A percentile compares a stretch with the other conserved stretches of the same genome.
phyloP scores from a whole-genome alignment of 352 stramenopile genomes.

The Elongisporangium prolatum region DNA sequence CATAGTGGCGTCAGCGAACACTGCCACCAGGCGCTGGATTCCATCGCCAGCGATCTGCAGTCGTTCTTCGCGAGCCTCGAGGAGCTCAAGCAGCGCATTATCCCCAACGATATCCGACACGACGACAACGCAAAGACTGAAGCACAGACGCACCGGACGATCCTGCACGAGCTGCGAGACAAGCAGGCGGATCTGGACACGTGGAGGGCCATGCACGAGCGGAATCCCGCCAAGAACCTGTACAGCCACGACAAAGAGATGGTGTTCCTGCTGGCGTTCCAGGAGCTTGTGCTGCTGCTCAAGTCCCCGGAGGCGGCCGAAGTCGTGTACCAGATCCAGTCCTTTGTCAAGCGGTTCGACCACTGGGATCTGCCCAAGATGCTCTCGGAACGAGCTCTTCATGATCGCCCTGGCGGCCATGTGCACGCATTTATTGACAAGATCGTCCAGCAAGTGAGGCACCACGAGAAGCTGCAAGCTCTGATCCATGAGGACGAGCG shows the following conservation, averaged over 20 bases:
- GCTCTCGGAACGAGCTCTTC: conserved; percentile 25
- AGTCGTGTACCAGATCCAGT: conserved; percentile 76
- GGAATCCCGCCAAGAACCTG: conserved; percentile 17
- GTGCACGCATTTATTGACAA: conserved; percentile 66
- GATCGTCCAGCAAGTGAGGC: conserved; percentile 53
- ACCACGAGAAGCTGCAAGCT: conserved; percentile 19
- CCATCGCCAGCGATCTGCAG: conserved; percentile 31
- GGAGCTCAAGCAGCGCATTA: conserved; percentile 37
- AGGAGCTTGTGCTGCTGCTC: conserved; percentile 50
- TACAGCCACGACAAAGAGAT: conserved; percentile 45
- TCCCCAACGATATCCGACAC: conserved; percentile 24
- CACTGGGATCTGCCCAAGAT: conserved; percentile 53
- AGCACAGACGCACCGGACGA: conserved; percentile 18
- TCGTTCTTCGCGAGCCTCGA: conserved; percentile 28
- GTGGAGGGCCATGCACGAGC: conserved; percentile 33
- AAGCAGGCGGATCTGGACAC: conserved; percentile 30
- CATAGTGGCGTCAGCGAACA: conserved; percentile 3
- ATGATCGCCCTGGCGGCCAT: conserved; percentile 41
- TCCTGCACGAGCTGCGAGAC: conserved; percentile 42
- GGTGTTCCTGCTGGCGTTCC: conserved; percentile 53
- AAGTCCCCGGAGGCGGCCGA: conserved; percentile 60
- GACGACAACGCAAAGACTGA: conserved; percentile 11
- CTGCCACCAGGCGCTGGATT: conserved; percentile 41
- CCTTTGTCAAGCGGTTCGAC: conserved; percentile 61
- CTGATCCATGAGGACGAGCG: conserved; percentile 20